A percentile compares a stretch with the other conserved stretches of the same genome.
Evolutionary conservation across 2,329 filamentous ascomycete species (phyloP).

Genomic region (Aspergillus brasiliensis): DNA sequence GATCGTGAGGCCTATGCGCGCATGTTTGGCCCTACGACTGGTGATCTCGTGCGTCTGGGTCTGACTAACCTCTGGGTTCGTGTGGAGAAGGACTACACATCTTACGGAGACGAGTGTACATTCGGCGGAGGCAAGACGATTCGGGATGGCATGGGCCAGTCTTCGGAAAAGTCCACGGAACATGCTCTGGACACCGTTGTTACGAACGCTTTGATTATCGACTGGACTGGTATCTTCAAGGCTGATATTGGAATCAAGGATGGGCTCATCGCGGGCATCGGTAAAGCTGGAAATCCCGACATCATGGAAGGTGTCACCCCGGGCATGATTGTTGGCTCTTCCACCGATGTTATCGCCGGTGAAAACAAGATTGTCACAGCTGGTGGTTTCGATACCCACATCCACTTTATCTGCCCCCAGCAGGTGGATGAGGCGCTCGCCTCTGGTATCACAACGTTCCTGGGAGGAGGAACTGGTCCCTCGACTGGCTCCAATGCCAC

Average conservation of each 20-base stretch:
- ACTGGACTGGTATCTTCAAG: constrained; percentile 93
- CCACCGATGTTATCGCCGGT: constrained; percentile 88
- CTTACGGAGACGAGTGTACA: constrained; percentile 89
- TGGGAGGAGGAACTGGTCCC: constrained; percentile 91
- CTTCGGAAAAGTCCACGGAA: constrained; percentile 70
- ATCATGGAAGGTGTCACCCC: constrained; percentile 85
- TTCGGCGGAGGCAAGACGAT: constrained; percentile 95
- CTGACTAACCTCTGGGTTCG: constrained; percentile 86
- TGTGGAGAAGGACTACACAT: constrained; percentile 82
- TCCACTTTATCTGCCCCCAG: constrained; percentile 94
- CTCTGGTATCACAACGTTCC: constrained; percentile 84
- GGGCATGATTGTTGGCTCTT: constrained; percentile 79
- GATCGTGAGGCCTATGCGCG: constrained; percentile 75
- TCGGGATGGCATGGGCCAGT: constrained; percentile 94
- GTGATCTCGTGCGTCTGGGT: constrained; percentile 79
- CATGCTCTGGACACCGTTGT: constrained; percentile 82
- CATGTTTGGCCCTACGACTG: constrained; percentile 93
- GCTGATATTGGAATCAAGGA: constrained; percentile 93
- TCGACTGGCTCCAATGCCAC: constrained; percentile 89
- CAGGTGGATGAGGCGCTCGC: constrained; percentile 82
- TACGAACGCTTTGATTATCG: constrained; percentile 85
- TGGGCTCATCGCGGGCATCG: constrained; percentile 82
- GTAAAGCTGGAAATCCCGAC: constrained; percentile 96
- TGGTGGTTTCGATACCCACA: constrained; percentile 85
- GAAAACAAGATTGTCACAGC: constrained; percentile 90